Percentiles rank a stretch among this genome's conserved stretches.
These are phyloP conservation scores for Boletus speciosus DNA, from an alignment of 768 basidiomycete genomes.

Conservation along the genomic window DNA sequence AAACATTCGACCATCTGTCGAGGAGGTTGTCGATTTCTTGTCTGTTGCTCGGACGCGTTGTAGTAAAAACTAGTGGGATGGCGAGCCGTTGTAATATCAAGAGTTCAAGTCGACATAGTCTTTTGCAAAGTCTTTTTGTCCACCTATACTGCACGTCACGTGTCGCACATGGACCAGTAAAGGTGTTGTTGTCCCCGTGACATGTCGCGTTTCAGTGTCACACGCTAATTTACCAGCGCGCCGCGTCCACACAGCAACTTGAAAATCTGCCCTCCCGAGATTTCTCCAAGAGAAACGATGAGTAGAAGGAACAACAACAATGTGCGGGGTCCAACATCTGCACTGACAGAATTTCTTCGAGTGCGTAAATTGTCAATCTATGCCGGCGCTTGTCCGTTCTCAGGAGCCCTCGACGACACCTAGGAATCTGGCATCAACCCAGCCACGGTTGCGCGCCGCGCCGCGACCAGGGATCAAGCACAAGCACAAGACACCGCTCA, in stretches of 20 bases:
- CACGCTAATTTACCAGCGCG: slow-evolving; percentile 13
- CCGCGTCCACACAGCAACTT: not conserved
- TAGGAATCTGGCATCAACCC: slow-evolving; percentile 55
- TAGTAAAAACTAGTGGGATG: not conserved
- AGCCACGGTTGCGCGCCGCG: slow-evolving; percentile 38
- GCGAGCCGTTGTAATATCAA: not conserved
- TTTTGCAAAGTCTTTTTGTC: not conserved
- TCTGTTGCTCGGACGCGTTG: not conserved
- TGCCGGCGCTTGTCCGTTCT: not conserved
- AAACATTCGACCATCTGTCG: slow-evolving; percentile 8
- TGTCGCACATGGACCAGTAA: not conserved
- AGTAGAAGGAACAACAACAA: slow-evolving; percentile 50
- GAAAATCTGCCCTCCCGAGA: not conserved
- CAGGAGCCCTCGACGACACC: slow-evolving; percentile 17
- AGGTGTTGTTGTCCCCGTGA: slow-evolving; percentile 10
- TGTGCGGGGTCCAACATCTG: slow-evolving; percentile 78
- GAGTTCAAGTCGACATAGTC: not conserved
- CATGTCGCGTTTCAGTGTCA: slow-evolving; percentile 12
- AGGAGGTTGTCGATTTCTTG: slow-evolving; percentile 22
- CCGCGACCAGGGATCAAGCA: slow-evolving; percentile 26
- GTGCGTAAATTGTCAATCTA: slow-evolving; percentile 35
- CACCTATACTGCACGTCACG: too few relatives aligned
- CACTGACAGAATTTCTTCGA: slow-evolving; percentile 76
- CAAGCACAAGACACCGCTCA: slow-evolving; percentile 35
- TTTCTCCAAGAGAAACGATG: slow-evolving; percentile 9